A percentile compares a stretch with the other conserved stretches of the same genome.
These are phyloP conservation scores for Tricholoma sp. DNA, from an alignment of 768 basidiomycete genomes.

Conservation along the genomic window DNA sequence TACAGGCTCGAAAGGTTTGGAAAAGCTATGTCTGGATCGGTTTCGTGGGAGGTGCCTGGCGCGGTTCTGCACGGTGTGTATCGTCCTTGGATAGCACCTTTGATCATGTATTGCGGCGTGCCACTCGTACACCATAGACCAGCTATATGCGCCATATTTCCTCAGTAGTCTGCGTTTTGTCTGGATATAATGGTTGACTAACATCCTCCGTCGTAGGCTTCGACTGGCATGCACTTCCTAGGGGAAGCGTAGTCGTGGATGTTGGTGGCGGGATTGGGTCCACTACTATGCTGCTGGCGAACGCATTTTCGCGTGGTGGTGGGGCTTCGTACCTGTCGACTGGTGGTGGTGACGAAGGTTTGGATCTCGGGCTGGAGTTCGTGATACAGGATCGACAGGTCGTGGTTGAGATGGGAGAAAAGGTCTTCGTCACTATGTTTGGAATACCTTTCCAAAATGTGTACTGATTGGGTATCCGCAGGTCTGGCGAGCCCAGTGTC, in stretches of 20 bases:
- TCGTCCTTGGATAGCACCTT: neutral
- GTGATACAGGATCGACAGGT: slow-evolving; percentile 59
- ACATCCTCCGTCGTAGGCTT: slow-evolving; percentile 36
- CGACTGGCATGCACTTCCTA: slow-evolving; percentile 48
- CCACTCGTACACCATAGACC: neutral
- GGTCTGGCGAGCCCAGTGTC: slow-evolving; percentile 58
- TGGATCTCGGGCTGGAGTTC: slow-evolving; percentile 32
- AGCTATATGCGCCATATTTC: neutral
- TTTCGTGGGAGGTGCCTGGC: slow-evolving; percentile 64
- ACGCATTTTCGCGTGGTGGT: slow-evolving; percentile 22
- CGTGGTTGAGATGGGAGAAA: slow-evolving; percentile 48
- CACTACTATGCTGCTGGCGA: slow-evolving; percentile 33
- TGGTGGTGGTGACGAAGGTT: slow-evolving; percentile 5
- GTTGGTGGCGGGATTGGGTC: slow-evolving; percentile 69
- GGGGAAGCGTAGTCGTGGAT: slow-evolving; percentile 53
- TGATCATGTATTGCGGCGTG: neutral
- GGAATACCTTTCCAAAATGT: neutral
- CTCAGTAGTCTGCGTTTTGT: neutral
- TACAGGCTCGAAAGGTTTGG: slow-evolving; percentile 66
- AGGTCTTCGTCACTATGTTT: slow-evolving; percentile 30
- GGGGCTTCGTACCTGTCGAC: neutral
- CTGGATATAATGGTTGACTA: neutral
- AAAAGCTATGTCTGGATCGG: slow-evolving; percentile 70
- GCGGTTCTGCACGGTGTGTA: slow-evolving; percentile 49
- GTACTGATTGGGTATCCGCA: slow-evolving; percentile 9